A percentile compares a stretch with the other conserved stretches of the same genome.
Conservation (phyloP, 2,329 filamentous ascomycete genomes). For the Xylaria sp. region DNA sequence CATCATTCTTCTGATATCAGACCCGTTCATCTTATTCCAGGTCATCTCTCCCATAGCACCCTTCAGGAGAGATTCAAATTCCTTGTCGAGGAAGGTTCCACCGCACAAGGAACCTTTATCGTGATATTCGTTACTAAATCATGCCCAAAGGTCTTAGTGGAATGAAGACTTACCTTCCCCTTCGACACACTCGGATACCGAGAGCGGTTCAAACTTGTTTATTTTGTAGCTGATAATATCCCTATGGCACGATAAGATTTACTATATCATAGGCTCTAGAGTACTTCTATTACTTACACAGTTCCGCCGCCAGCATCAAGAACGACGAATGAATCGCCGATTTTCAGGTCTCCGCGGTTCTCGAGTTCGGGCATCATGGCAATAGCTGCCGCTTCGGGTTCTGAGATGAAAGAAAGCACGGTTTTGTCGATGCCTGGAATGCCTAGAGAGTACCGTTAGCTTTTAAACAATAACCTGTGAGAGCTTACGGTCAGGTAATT, state of each 20-base stretch:
- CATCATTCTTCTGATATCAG: constrained; percentile 33
- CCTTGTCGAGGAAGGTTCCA: constrained; percentile 30
- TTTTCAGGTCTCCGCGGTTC: constrained; percentile 40
- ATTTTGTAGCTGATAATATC: constrained; percentile 40
- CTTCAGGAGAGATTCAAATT: constrained; percentile 31
- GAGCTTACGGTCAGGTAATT: too few species aligned
- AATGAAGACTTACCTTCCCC: constrained; percentile 29
- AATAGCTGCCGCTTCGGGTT: constrained; percentile 60
- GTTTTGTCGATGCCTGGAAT: constrained; percentile 46
- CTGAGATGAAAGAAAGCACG: constrained; percentile 52
- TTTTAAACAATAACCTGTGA: too few species aligned
- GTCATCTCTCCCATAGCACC: background rate
- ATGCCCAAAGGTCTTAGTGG: too few species aligned
- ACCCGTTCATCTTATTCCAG: constrained; percentile 19
- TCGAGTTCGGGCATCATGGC: constrained; percentile 51
- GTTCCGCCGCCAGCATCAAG: constrained; percentile 48
- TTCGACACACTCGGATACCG: constrained; percentile 31
- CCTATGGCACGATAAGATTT: constrained; percentile 8
- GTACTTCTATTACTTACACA: constrained; percentile 17
- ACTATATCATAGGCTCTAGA: too few species aligned
- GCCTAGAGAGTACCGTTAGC: background rate
- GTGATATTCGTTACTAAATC: too few species aligned
- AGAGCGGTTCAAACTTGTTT: constrained; percentile 22
- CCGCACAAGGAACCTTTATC: constrained; percentile 31
- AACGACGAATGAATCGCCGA: constrained; percentile 45